These are phyloP conservation scores for Cocos nucifera DNA, from an alignment of 176 grass and related monocot species.

Conservation along the genomic window DNA sequence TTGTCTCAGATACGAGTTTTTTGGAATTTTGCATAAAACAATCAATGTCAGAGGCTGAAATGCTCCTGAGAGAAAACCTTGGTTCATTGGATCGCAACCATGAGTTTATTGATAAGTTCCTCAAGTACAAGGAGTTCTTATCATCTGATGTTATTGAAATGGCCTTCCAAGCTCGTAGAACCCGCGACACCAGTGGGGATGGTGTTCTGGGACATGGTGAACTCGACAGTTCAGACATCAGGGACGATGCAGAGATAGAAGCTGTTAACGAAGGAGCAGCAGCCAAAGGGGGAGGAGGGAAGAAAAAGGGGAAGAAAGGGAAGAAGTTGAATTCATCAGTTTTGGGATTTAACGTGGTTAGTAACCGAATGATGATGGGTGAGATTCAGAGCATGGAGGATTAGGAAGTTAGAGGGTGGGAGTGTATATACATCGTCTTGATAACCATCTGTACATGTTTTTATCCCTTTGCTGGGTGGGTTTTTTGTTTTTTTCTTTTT, in stretches of 20 bases:
- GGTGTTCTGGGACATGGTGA: constrained; percentile 9
- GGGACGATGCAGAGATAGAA: constrained; percentile 34
- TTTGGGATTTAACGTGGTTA: constrained; percentile 92
- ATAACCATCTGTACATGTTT: constrained; percentile 27
- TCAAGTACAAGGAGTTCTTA: constrained; percentile 84
- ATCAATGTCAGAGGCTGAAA: constrained; percentile 50
- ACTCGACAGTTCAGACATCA: constrained; percentile 17
- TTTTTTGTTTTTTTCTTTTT: neutral
- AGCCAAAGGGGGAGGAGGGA: constrained; percentile 30
- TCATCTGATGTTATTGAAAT: constrained; percentile 67
- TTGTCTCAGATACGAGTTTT: constrained; percentile 71
- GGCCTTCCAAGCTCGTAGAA: constrained; percentile 50
- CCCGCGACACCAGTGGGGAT: constrained; percentile 8
- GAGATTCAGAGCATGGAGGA: constrained; percentile 81
- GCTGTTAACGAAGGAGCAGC: neutral
- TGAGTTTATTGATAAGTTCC: constrained; percentile 87
- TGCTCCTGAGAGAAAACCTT: constrained; percentile 68
- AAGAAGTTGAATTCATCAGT: constrained; percentile 73
- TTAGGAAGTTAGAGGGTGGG: constrained; percentile 17
- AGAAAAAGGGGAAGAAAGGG: constrained; percentile 96
- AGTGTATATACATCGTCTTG: constrained; percentile 48
- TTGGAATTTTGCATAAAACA: constrained; percentile 94
- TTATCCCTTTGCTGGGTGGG: constrained; percentile 1
- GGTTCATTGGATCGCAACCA: constrained; percentile 60
- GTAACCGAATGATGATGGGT: constrained; percentile 98